phyloP scores from a whole-genome alignment of 2,329 filamentous ascomycete species.

The Epichloe typhina region DNA sequence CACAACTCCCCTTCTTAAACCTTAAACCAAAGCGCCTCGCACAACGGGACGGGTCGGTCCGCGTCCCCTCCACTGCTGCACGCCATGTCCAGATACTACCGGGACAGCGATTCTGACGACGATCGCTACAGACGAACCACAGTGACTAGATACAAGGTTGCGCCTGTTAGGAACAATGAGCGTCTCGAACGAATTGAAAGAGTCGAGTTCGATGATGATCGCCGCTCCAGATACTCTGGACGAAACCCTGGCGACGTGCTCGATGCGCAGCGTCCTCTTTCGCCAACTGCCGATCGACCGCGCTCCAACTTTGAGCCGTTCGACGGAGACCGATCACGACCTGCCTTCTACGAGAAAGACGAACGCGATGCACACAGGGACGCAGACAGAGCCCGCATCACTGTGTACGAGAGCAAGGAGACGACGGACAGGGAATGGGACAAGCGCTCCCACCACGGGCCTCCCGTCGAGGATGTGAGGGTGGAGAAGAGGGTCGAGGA shows the following conservation, averaged over 20 bases:
- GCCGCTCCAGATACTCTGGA: slow-evolving; percentile 30
- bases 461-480: slow-evolving; percentile 38
- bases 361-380: slow-evolving; percentile 21
- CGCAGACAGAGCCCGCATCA: slow-evolving; percentile 16
- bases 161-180: slow-evolving; percentile 26
- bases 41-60: slow-evolving; percentile 6
- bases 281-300: slow-evolving; percentile 32
- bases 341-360: slow-evolving; percentile 32
- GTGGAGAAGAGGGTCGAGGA: slow-evolving; percentile 42
- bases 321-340: slow-evolving; percentile 24
- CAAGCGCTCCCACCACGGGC: slow-evolving; percentile 24
- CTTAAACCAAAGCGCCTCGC: slow-evolving; percentile 4
- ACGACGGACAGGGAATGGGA: slow-evolving; percentile 30
- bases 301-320: slow-evolving; percentile 35
- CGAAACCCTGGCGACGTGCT: slow-evolving; percentile 28
- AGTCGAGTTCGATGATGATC: slow-evolving; percentile 32
- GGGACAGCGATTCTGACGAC: slow-evolving; percentile 27
- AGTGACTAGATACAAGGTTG: slow-evolving; percentile 41
- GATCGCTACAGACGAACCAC: slow-evolving; percentile 33
- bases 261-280: slow-evolving; percentile 26
- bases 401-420: slow-evolving; percentile 22
- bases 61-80: slow-evolving; percentile 12
- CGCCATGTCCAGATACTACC: slow-evolving; percentile 21
- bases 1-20: neutral
- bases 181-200: slow-evolving; percentile 26